These are phyloP conservation scores for Colletotrichum musicola DNA, from an alignment of 2,329 filamentous ascomycete species.

Conservation along the genomic window DNA sequence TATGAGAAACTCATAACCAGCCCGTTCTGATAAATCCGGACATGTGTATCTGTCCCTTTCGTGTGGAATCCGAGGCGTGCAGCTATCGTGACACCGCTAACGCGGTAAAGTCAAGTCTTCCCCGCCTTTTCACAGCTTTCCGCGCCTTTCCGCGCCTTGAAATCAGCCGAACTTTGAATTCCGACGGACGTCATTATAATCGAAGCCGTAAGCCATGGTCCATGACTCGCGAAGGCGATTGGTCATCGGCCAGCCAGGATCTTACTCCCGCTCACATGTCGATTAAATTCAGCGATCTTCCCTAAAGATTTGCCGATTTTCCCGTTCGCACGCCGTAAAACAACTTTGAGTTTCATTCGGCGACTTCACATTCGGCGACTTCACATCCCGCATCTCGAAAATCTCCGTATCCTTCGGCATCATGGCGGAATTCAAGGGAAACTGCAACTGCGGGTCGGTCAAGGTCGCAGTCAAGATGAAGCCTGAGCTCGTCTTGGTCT, in stretches of 20 bases:
- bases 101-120: no score
- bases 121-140: no score
- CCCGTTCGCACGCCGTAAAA: no score
- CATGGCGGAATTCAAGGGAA: conserved; percentile 25
- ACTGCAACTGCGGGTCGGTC: conserved; percentile 33
- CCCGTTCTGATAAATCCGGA: no score
- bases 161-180: background rate
- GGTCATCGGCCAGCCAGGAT: background rate
- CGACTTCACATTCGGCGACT: no score
- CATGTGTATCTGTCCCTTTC: no score
- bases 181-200: background rate
- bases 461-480: conserved; percentile 22
- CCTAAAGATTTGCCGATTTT: no score
- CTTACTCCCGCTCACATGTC: no score
- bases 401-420: background rate
- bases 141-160: background rate
- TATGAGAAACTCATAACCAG: no score
- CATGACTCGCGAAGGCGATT: conserved; percentile 5
- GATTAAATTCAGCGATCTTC: background rate
- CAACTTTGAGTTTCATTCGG: no score
- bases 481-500: conserved; percentile 19
- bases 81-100: no score
- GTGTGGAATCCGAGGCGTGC: no score
- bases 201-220: background rate
- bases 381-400: background rate